A percentile compares a stretch with the other conserved stretches of the same genome.
phyloP scores from a whole-genome alignment of 805 yeast genomes.

The Candida verbasci region DNA sequence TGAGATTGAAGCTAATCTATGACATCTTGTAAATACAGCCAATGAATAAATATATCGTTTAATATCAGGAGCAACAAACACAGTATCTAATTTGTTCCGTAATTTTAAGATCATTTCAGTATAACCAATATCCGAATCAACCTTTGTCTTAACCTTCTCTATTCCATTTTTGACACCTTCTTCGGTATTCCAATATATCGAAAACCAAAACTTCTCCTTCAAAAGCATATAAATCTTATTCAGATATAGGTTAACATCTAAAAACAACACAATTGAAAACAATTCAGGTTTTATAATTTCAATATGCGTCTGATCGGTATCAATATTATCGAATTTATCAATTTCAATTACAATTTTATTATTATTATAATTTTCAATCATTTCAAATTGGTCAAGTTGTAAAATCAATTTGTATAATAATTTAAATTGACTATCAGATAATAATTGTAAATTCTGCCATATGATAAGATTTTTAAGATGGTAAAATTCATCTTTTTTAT shows the following conservation, averaged over 20 bases:
- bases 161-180: no score
- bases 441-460: slow-evolving; percentile 16
- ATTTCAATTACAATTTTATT: slow-evolving; percentile 3
- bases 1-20: slow-evolving; percentile 35
- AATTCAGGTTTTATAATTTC: slow-evolving; percentile 13
- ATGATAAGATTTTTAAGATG: slow-evolving; percentile 11
- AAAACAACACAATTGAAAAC: slow-evolving; percentile 14
- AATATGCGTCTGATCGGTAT: background rate
- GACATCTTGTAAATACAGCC: slow-evolving; percentile 32
- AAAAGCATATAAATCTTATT: slow-evolving; percentile 15
- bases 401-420: slow-evolving; percentile 15
- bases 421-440: slow-evolving; percentile 11
- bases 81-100: slow-evolving; percentile 10
- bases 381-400: slow-evolving; percentile 19
- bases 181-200: slow-evolving; percentile 11
- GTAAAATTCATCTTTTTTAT: background rate
- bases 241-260: slow-evolving; percentile 8
- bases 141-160: no score
- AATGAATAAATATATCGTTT: slow-evolving; percentile 34
- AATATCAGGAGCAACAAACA: slow-evolving; percentile 32
- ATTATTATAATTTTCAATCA: slow-evolving; percentile 7
- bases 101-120: slow-evolving; percentile 4
- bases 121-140: background rate
- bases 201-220: slow-evolving; percentile 24
- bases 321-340: background rate